A percentile compares a stretch with the other conserved stretches of the same genome.
Conservation (phyloP, 2,329 filamentous ascomycete genomes). For the Ceratocystis ficicola region DNA sequence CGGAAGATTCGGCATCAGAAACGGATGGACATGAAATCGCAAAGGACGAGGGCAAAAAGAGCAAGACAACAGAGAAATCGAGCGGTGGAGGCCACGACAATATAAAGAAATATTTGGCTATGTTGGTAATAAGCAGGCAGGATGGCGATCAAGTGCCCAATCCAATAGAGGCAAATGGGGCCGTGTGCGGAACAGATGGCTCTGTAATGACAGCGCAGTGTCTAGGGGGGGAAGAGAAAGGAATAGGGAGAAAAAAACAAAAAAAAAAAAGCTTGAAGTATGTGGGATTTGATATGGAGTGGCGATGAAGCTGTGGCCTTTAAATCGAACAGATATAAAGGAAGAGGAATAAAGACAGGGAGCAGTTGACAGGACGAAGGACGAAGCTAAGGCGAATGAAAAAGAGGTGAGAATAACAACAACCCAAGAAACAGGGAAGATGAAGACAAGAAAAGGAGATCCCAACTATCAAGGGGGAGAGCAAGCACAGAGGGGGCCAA, state of each 20-base stretch:
- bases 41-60: background rate
- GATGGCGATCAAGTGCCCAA: background rate
- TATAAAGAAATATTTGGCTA: background rate
- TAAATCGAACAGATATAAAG: slow-evolving; percentile 5
- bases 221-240: background rate
- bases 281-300: slow-evolving; percentile 4
- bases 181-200: background rate
- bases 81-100: background rate
- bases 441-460: background rate
- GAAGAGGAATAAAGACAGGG: background rate
- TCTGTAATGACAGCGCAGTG: background rate
- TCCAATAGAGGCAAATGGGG: background rate
- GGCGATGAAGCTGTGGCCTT: slow-evolving; percentile 7
- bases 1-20: slow-evolving; percentile 6
- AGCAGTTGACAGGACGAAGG: background rate
- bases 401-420: background rate
- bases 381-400: background rate
- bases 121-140: background rate
- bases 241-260: background rate
- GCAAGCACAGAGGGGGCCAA: background rate
- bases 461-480: background rate
- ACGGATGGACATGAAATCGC: background rate
- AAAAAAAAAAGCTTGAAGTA: background rate
- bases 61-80: background rate
- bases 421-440: background rate